Evolutionary conservation across 164 flowering plant species (phyloP).

Genomic region (Vitis rotundifolia): DNA sequence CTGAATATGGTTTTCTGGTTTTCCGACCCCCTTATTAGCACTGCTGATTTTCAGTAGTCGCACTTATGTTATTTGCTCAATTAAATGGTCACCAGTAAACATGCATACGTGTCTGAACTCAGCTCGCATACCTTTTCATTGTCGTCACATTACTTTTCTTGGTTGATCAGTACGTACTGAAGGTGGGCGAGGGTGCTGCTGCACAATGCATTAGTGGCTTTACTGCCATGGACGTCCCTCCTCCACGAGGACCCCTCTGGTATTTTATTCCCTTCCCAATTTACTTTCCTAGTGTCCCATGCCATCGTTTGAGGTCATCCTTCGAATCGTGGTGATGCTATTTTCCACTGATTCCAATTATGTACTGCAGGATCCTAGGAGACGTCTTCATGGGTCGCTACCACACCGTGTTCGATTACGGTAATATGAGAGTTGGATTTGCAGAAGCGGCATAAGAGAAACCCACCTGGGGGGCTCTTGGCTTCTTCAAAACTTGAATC

Average conservation of each 20-base stretch:
- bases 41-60: too few species aligned
- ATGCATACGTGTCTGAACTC: neutral
- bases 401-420: slow-evolving; percentile 64
- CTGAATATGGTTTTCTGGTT: too few species aligned
- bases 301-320: neutral
- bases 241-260: slow-evolving; percentile 85
- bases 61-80: too few species aligned
- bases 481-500: too few species aligned
- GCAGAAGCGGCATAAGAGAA: slow-evolving; percentile 54
- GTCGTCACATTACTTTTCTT: neutral
- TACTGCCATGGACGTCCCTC: slow-evolving; percentile 63
- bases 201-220: slow-evolving; percentile 85
- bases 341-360: neutral
- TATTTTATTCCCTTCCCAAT: slow-evolving; percentile 15
- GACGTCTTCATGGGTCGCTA: slow-evolving; percentile 71
- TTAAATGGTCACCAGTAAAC: too few species aligned
- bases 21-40: too few species aligned
- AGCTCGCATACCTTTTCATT: neutral
- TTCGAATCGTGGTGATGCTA: neutral
- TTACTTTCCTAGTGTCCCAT: too few species aligned
- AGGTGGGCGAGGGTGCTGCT: slow-evolving; percentile 63
- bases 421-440: slow-evolving; percentile 55
- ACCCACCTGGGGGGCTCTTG: neutral
- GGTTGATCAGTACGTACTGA: slow-evolving; percentile 57
- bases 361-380: slow-evolving; percentile 56